phyloP scores from a whole-genome alignment of 2,329 filamentous ascomycete genomes.

The Trichophyton verrucosum region DNA sequence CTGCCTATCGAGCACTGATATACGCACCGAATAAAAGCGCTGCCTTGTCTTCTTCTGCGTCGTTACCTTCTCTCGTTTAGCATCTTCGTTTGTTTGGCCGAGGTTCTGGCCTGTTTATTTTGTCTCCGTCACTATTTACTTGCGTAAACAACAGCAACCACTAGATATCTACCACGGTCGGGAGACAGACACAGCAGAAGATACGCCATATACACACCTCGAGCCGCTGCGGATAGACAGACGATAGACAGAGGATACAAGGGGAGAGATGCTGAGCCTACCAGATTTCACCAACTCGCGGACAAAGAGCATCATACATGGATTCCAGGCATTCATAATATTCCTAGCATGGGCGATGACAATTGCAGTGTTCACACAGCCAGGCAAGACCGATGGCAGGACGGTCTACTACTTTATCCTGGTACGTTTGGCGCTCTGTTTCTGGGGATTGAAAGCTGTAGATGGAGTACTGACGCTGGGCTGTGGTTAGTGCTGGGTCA shows the following conservation, averaged over 20 bases:
- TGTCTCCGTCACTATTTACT: too few species aligned
- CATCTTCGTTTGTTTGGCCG: too few species aligned
- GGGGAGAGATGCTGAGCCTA: conserved; percentile 10
- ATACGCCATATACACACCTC: not conserved
- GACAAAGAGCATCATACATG: conserved; percentile 45
- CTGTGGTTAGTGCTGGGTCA: conserved; percentile 43
- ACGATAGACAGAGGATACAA: not conserved
- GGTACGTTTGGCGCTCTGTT: conserved; percentile 25
- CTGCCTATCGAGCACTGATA: not conserved
- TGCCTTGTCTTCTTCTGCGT: too few species aligned
- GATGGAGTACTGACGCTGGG: not conserved
- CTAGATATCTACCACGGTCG: not conserved
- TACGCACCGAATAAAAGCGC: too few species aligned
- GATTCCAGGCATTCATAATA: conserved; percentile 42
- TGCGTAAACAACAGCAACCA: too few species aligned
- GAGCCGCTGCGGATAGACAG: not conserved
- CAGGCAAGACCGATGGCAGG: conserved; percentile 41
- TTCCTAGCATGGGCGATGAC: conserved; percentile 48
- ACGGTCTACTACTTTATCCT: conserved; percentile 46
- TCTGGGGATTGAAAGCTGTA: not conserved
- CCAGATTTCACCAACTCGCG: conserved; percentile 20
- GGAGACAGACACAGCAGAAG: not conserved
- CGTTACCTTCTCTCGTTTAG: too few species aligned
- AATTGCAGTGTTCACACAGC: conserved; percentile 46
- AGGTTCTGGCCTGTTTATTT: too few species aligned